Evolutionary conservation across 1,284 basidiomycete genomes (phyloP).

Genomic region (Thecaphora thlaspeos): DNA sequence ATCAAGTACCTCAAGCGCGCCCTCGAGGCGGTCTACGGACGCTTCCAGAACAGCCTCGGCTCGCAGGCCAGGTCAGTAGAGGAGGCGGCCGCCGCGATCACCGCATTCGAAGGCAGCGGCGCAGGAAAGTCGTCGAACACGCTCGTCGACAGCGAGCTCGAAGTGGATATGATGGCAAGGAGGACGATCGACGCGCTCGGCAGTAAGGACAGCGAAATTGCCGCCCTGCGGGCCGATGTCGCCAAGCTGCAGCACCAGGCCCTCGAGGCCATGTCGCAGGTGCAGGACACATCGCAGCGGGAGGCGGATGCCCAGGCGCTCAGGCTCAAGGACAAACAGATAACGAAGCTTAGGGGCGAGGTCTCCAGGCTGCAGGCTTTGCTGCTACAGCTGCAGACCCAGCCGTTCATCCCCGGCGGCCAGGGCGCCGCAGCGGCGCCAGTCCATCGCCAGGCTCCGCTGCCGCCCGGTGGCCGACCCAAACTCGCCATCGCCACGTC

Average conservation of each 20-base stretch:
- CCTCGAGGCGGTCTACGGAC: constrained; percentile 77
- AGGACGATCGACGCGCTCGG: constrained; percentile 70
- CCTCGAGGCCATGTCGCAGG: constrained; percentile 21
- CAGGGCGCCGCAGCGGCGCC: constrained; percentile 14
- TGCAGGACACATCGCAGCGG: constrained; percentile 9
- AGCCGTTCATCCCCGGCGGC: constrained; percentile 18
- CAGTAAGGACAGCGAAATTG: constrained; percentile 71
- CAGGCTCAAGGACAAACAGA: constrained; percentile 23
- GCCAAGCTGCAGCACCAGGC: constrained; percentile 44
- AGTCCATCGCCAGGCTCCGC: constrained; percentile 24
- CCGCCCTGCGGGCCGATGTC: constrained; percentile 39
- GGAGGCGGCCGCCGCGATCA: constrained; percentile 8
- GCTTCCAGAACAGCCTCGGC: constrained; percentile 63
- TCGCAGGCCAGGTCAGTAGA: constrained; percentile 55
- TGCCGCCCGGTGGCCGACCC: constrained; percentile 22
- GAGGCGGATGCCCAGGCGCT: constrained; percentile 14
- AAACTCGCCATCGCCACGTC: neutral
- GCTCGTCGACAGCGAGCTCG: constrained; percentile 50
- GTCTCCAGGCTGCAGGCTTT: constrained; percentile 38
- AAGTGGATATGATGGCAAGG: constrained; percentile 71
- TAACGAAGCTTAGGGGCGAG: constrained; percentile 19
- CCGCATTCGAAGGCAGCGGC: too few relatives aligned
- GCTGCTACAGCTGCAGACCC: constrained; percentile 31
- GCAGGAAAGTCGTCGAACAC: neutral
- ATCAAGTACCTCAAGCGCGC: constrained; percentile 75